Percentiles rank a stretch among this genome's conserved stretches.
phyloP scores from a whole-genome alignment of 192 early-diverging fungal species.

The Coemansia sp. region DNA sequence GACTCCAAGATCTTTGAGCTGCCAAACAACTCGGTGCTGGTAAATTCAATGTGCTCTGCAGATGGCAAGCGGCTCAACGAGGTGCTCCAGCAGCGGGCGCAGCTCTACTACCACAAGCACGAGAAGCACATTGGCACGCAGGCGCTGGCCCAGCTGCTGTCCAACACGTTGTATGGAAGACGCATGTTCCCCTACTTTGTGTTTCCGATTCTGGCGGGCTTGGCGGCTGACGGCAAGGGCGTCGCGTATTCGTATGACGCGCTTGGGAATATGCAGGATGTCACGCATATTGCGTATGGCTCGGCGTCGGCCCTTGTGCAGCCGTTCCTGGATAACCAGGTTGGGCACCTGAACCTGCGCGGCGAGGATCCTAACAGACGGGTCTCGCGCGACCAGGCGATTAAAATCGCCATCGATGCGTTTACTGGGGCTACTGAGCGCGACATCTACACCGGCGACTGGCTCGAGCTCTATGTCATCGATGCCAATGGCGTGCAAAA shows the following conservation, averaged over 20 bases:
- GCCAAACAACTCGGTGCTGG: slow-evolving; percentile 80
- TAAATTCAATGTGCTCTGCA: slow-evolving; percentile 84
- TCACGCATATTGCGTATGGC: slow-evolving; percentile 71
- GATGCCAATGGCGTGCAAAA: slow-evolving; percentile 73
- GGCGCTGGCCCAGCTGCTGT: slow-evolving; percentile 93
- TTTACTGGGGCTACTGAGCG: slow-evolving; percentile 97
- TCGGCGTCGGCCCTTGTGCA: slow-evolving; percentile 90
- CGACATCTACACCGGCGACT: slow-evolving; percentile 98
- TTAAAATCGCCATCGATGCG: slow-evolving; percentile 87
- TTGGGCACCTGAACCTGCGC: slow-evolving; percentile 72
- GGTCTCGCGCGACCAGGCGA: slow-evolving; percentile 49
- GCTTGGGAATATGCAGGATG: slow-evolving; percentile 85
- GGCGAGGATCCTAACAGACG: slow-evolving; percentile 12
- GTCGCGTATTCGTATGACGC: slow-evolving; percentile 92
- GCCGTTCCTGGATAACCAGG: slow-evolving; percentile 96
- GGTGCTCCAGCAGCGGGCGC: slow-evolving; percentile 77
- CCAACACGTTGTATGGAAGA: slow-evolving; percentile 84
- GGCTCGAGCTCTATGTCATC: slow-evolving; percentile 88
- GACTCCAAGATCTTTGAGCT: slow-evolving; percentile 87
- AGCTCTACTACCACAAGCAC: slow-evolving; percentile 93
- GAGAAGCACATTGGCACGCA: slow-evolving; percentile 80
- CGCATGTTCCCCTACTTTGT: slow-evolving; percentile 98
- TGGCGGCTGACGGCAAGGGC: slow-evolving; percentile 87
- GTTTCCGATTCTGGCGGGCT: slow-evolving; percentile 84
- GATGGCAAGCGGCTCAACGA: slow-evolving; percentile 85